Evolutionary conservation across 495 filamentous ascomycete species (phyloP), one percentile per base, ranked within the genome.

Genomic region (Astrothelium subdiscretum): DNA sequence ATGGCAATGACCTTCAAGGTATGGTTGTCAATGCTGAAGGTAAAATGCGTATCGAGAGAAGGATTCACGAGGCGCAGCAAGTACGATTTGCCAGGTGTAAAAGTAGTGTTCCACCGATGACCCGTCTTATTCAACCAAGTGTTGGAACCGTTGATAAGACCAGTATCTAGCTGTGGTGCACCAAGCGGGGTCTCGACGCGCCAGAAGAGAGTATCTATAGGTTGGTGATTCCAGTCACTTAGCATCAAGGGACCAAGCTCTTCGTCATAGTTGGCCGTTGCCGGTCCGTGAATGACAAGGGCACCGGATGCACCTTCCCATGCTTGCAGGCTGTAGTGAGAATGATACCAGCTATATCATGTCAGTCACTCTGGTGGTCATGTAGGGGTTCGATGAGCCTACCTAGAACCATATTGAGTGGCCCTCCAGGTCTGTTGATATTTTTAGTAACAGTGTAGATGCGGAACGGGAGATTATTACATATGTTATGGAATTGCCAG

Each of bases 101-200:
- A 75, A 22, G 59, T 64, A 26, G 71, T 73, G 2, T 66, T 67
- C 60, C 73, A 78, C 1, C 77, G 73, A 26, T 66, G 59, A 12
- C 81, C 80, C 2, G 70, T 76, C 11, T 63, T 59, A 31, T 68
- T 69, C 52, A 64, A 62, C 67, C 76, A 78, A 5, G 72, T 71
- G 58, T 82, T 82, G 59, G 72, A 79, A 4, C 81, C 79, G 59
- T 83, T 84, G 63, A 84, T 80, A 38, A 83, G 65, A 48, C 72
- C 78, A 61, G 74, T 81, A 18, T 77, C 69, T 60, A 81, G 62
- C 1, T 54, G 63, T 4, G 65, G 74, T 1, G 73, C 69, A 13
- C 72, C 72, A 61, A 61, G n/a, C n/a, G n/a, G 58, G 6, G 13
- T 31, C 65, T 72, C 61, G 59, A 60, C n/a, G n/a, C 51, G n/a